Evolutionary conservation across 2,329 filamentous ascomycete species (phyloP).

Genomic region (Phaeosphaeria sp.): DNA sequence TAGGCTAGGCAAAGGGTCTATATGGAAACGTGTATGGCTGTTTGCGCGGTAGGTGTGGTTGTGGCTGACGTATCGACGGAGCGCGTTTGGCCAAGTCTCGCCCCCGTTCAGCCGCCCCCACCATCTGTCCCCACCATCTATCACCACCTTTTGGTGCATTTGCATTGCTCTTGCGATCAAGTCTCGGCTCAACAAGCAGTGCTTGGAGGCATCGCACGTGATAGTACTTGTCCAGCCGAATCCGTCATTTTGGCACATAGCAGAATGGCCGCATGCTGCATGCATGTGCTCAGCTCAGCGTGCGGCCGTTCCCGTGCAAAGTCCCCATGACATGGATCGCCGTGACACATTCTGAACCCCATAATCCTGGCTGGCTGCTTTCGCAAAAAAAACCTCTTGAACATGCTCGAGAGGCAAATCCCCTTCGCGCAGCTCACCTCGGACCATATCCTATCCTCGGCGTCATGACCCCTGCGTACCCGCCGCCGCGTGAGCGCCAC

Average conservation of each 20-base stretch:
- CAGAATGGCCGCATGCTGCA: background rate
- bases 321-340: conserved; percentile 1
- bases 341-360: conserved; percentile 1
- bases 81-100: background rate
- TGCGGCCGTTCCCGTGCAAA: background rate
- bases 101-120: background rate
- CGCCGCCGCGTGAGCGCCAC: background rate
- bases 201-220: background rate
- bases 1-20: background rate
- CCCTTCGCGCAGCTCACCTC: background rate
- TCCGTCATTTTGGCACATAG: background rate
- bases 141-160: background rate
- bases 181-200: no score
- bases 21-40: background rate
- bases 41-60: background rate
- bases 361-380: background rate
- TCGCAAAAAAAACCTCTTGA: background rate
- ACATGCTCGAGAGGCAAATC: background rate
- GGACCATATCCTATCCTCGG: background rate
- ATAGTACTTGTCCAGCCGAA: no score
- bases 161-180: background rate
- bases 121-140: background rate
- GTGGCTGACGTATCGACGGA: background rate
- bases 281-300: background rate
- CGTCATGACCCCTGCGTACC: background rate